These are phyloP conservation scores for Phytomonas sp. DNA, from an alignment of 208 protist species.

Conservation along the genomic window DNA sequence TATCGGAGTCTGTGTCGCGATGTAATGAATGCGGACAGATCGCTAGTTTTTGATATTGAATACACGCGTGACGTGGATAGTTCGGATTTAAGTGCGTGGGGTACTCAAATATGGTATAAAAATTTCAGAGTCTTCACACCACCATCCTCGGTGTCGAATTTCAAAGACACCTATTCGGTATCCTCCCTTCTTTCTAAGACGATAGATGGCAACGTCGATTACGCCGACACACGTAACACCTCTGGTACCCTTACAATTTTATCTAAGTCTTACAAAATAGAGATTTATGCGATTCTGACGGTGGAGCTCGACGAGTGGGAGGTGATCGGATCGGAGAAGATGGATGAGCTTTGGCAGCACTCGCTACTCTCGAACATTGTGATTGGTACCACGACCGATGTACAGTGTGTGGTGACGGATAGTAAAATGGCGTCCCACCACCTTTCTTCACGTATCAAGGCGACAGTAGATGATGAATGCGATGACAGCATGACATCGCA, in stretches of 20 bases:
- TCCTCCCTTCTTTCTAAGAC: neutral
- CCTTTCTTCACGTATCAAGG: neutral
- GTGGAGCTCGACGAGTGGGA: constrained; percentile 68
- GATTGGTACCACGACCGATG: constrained; percentile 53
- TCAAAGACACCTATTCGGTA: neutral
- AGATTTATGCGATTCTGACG: constrained; percentile 49
- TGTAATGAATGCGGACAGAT: constrained; percentile 75
- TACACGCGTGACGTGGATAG: constrained; percentile 61
- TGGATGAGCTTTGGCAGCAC: constrained; percentile 61
- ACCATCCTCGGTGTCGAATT: neutral
- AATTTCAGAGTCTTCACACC: constrained; percentile 45
- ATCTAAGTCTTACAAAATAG: constrained; percentile 31
- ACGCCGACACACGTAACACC: neutral
- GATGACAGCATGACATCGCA: neutral
- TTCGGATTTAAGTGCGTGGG: constrained; percentile 61
- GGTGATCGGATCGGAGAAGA: constrained; percentile 42
- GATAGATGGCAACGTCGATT: neutral
- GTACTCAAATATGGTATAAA: constrained; percentile 55
- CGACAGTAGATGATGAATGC: neutral
- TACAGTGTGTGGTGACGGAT: constrained; percentile 52
- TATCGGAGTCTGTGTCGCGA: constrained; percentile 63
- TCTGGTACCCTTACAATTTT: neutral
- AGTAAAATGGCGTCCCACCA: constrained; percentile 11
- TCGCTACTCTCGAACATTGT: constrained; percentile 54
- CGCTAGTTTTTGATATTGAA: constrained; percentile 62